Base-by-base conservation (phyloP, 805 yeast genomes). In the Nakazawaea populi region DNA sequence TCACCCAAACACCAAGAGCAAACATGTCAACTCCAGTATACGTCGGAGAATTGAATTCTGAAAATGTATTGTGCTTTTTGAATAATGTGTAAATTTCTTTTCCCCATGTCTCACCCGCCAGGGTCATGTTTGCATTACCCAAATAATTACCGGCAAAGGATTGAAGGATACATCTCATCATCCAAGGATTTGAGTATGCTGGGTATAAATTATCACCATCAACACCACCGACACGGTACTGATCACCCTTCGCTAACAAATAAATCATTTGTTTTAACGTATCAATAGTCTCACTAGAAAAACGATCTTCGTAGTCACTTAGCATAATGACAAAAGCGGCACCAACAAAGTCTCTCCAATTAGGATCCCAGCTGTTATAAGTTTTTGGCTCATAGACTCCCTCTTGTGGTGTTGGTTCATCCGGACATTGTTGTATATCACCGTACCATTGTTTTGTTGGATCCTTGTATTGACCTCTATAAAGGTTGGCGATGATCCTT, bases 1-100 rank as follows among this genome's bases (percentile, higher is more conserved):
- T 48, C 11, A 54, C 43, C 54, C 54, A 54, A 40, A 48, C 27
- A 44, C 53, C 54, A 24, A 54, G 37, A 32, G 50, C 52, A 51
- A 51, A 54, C 56, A 54, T 54, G 43, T 48, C 56, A 44, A 54
- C 56, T 42, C 56, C 54, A 24, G 56, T 54, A 44, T 54, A 54
- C 1, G 56, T 54, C 38, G 54, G 56, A 32, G 56, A 54, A 48
- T 54, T 54, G 43, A 54, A 54, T 44, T 54, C 56, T n/a, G 54
- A 51, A 44, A 54, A 51, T 37, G 56, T 54, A 30, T 54, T 41
- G 29, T 54, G 48, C 30, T 37, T 34, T 37, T 46, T 50, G 42
- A 42, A 52, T 11, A 52, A 43, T 40, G 46, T 53, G 35, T 49
- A 52, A 24, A 43, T 41, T 43, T 52, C 42, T 42, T 48, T 42